Percentiles rank a stretch among this genome's conserved stretches.
These are phyloP conservation scores for Penicillium robsamsonii DNA, from an alignment of 495 filamentous ascomycete genomes.

Conservation along the genomic window DNA sequence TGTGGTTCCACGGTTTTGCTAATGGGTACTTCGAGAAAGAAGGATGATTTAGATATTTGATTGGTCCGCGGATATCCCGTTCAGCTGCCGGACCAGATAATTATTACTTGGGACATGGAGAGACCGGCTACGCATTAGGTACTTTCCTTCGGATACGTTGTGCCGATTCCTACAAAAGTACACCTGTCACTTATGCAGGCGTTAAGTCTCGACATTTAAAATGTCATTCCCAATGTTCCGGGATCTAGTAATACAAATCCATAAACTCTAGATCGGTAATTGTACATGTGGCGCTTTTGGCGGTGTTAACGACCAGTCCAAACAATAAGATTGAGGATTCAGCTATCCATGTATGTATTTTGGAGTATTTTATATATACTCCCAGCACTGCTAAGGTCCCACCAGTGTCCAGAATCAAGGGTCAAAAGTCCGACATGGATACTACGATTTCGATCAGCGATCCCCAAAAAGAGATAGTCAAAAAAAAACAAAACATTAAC, in stretches of 20 bases:
- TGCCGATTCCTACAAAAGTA: conserved; percentile 6
- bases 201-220: neutral
- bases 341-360: neutral
- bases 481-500: no score
- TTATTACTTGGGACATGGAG: neutral
- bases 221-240: neutral
- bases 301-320: conserved; percentile 2
- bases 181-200: conserved; percentile 4
- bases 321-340: neutral
- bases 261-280: conserved; percentile 5
- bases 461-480: neutral
- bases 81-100: conserved; percentile 10
- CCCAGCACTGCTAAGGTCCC: neutral
- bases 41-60: neutral
- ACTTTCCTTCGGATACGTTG: neutral
- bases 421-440: neutral
- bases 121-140: neutral
- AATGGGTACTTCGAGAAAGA: conserved; percentile 5
- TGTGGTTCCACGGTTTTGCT: conserved; percentile 15
- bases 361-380: neutral
- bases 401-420: conserved; percentile 3
- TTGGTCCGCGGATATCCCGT: conserved; percentile 17
- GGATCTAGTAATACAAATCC: neutral
- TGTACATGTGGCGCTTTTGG: neutral
- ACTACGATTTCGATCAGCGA: neutral